A percentile compares a stretch with the other conserved stretches of the same genome.
These are phyloP conservation scores for Epithemia pelagica DNA, from an alignment of 108 stramenopile genomes.

Conservation along the genomic window DNA sequence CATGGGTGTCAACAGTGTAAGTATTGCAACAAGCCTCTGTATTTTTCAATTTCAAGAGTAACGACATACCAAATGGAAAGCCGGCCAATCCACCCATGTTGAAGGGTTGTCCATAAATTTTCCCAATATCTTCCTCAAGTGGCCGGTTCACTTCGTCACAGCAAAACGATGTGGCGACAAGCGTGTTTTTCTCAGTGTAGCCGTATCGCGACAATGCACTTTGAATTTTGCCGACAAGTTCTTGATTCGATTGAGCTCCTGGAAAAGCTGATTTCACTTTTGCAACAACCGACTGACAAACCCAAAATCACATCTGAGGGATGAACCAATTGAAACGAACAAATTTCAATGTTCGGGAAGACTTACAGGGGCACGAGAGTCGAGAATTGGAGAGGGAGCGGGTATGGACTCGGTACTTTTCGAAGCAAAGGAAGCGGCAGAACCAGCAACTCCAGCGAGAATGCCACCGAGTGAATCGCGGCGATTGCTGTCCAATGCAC, in stretches of 20 bases:
- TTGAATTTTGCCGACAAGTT: constrained; percentile 5
- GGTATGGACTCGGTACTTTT: background rate
- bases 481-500: constrained; percentile 6
- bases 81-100: constrained; percentile 49
- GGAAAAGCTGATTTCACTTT: constrained; percentile 7
- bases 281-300: background rate
- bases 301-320: background rate
- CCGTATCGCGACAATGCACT: constrained; percentile 3
- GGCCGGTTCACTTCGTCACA: constrained; percentile 38
- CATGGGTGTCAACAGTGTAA: background rate
- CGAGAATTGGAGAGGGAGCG: background rate
- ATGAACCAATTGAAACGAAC: too few relatives aligned
- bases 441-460: constrained; percentile 1
- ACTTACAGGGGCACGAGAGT: background rate
- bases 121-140: constrained; percentile 28
- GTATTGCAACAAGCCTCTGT: background rate
- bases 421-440: background rate
- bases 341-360: background rate
- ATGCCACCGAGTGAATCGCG: constrained; percentile 6
- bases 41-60: background rate
- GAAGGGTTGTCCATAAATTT: constrained; percentile 26
- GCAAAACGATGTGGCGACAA: constrained; percentile 35
- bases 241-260: constrained; percentile 13
- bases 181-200: constrained; percentile 11
- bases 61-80: constrained; percentile 48